Percentiles rank a stretch among this genome's conserved stretches.
These are phyloP conservation scores for Hypomontagnella monticulosa DNA, from an alignment of 495 filamentous ascomycete species.

Conservation along the genomic window DNA sequence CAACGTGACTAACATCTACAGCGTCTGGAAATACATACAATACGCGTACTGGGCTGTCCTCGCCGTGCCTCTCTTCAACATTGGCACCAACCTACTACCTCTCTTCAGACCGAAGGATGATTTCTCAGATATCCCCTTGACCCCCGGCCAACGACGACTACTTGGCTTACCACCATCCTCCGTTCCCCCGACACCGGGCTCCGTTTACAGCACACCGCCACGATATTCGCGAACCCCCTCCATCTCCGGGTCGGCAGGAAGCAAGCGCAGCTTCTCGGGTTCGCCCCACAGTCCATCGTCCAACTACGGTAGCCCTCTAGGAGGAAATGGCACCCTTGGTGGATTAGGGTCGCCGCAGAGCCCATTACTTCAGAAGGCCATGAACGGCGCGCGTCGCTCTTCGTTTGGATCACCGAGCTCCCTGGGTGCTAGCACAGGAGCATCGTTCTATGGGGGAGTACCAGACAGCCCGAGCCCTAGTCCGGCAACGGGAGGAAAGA, in stretches of 20 bases:
- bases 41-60: slow-evolving; percentile 34
- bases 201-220: slow-evolving; percentile 83
- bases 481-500: slow-evolving; percentile 70
- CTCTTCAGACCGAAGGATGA: slow-evolving; percentile 76
- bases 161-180: slow-evolving; percentile 80
- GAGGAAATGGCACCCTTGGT: slow-evolving; percentile 32
- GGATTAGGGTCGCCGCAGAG: slow-evolving; percentile 55
- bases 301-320: slow-evolving; percentile 41
- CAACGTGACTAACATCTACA: slow-evolving; percentile 5
- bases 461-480: slow-evolving; percentile 65
- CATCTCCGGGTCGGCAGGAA: slow-evolving; percentile 60
- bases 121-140: slow-evolving; percentile 88
- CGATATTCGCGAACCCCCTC: slow-evolving; percentile 81
- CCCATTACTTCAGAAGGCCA: slow-evolving; percentile 75
- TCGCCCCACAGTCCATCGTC: slow-evolving; percentile 57
- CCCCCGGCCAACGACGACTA: slow-evolving; percentile 84
- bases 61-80: slow-evolving; percentile 69
- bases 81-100: slow-evolving; percentile 70
- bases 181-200: slow-evolving; percentile 69
- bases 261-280: slow-evolving; percentile 62
- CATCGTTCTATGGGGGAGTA: slow-evolving; percentile 55
- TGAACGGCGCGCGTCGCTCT: slow-evolving; percentile 66
- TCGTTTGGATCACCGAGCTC: slow-evolving; percentile 71
- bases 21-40: slow-evolving; percentile 33
- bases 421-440: slow-evolving; percentile 56